These are phyloP conservation scores for Crataegus laevigata DNA, from an alignment of 306 rosid genomes.

Conservation along the genomic window DNA sequence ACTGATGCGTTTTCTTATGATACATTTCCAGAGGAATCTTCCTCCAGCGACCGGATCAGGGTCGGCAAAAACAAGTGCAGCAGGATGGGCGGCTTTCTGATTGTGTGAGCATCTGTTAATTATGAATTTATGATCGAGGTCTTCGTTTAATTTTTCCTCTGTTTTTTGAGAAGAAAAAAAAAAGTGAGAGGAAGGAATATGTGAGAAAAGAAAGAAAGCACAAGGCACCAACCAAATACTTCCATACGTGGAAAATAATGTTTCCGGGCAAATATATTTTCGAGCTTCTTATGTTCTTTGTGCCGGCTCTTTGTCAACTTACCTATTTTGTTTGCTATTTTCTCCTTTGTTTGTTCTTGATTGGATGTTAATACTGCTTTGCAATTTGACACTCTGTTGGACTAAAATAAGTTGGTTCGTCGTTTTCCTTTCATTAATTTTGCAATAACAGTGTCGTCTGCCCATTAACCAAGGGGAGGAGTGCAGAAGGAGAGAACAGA, in stretches of 20 bases:
- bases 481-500: not conserved
- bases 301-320: not conserved
- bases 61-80: conserved; percentile 50
- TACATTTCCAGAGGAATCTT: conserved; percentile 61
- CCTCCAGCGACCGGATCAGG: conserved; percentile 61
- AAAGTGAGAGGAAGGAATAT: conserved; percentile 18
- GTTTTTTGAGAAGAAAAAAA: conserved; percentile 15
- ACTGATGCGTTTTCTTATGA: not conserved
- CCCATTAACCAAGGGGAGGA: not conserved
- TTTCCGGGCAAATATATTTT: conserved; percentile 32
- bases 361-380: not conserved
- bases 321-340: not conserved
- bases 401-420: not conserved
- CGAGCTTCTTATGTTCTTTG: conserved; percentile 12
- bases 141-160: conserved; percentile 23
- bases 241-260: conserved; percentile 22
- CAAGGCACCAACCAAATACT: conserved; percentile 30
- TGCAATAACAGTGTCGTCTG: not conserved
- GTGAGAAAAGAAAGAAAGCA: conserved; percentile 32
- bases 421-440: not conserved
- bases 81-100: conserved; percentile 99
- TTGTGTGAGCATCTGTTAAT: conserved; percentile 39
- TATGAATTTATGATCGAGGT: conserved; percentile 30
- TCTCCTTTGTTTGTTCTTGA: not conserved
- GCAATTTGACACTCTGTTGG: not conserved